Conservation (phyloP, 1,139 yeast species). For the Arxiozyma bovina region DNA sequence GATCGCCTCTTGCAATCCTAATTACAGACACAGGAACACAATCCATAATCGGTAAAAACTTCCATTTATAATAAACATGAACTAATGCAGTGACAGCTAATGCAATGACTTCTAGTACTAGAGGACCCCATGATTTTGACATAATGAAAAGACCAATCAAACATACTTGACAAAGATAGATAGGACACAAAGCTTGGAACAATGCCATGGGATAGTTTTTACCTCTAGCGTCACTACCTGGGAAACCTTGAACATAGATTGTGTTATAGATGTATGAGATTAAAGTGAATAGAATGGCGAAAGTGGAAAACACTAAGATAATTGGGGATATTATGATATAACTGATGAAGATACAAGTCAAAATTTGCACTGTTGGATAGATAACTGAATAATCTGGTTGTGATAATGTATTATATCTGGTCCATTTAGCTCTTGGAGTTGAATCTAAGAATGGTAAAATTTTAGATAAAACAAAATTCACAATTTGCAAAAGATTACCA, state of each 20-base stretch:
- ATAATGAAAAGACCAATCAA: conserved; percentile 60
- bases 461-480: conserved; percentile 37
- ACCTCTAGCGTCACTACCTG: conserved; percentile 49
- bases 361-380: conserved; percentile 64
- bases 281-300: conserved; percentile 50
- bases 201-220: conserved; percentile 57
- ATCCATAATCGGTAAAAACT: conserved; percentile 53
- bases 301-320: conserved; percentile 53
- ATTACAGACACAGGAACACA: conserved; percentile 70
- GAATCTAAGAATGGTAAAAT: conserved; percentile 37
- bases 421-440: conserved; percentile 63
- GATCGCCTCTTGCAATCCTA: conserved; percentile 48
- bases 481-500: conserved; percentile 47
- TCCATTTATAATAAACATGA: conserved; percentile 50
- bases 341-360: conserved; percentile 62
- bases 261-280: conserved; percentile 53
- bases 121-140: conserved; percentile 65
- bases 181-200: conserved; percentile 55
- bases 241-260: conserved; percentile 49
- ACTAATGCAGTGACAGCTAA: conserved; percentile 44
- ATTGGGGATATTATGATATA: conserved; percentile 75
- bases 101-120: conserved; percentile 51
- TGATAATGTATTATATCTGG: conserved; percentile 40
- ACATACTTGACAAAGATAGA: conserved; percentile 60
- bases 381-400: conserved; percentile 63